phyloP scores from a whole-genome alignment of 352 stramenopile species.

The Globisporangium parvum region DNA sequence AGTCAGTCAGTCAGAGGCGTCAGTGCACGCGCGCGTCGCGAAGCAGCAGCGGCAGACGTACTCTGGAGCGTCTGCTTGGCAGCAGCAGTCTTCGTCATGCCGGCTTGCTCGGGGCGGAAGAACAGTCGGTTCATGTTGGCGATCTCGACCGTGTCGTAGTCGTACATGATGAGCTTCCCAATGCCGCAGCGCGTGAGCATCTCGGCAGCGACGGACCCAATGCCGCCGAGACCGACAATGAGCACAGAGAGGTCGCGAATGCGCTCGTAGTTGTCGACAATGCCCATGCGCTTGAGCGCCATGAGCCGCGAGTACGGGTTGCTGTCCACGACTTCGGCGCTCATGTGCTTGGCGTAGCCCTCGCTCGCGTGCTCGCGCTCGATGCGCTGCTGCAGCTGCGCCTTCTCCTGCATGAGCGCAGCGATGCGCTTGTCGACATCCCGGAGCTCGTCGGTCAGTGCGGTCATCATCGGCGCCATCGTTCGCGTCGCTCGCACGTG shows the following conservation, averaged over 20 bases:
- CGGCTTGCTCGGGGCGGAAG: slow-evolving; percentile 82
- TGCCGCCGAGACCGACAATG: slow-evolving; percentile 80
- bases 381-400: slow-evolving; percentile 40
- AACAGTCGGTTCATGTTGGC: slow-evolving; percentile 92
- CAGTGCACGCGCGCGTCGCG: too few species aligned
- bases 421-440: slow-evolving; percentile 68
- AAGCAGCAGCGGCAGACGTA: too few species aligned
- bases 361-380: slow-evolving; percentile 30
- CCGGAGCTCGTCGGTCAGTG: slow-evolving; percentile 40
- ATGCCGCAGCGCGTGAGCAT: slow-evolving; percentile 89
- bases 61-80: slow-evolving; percentile 83
- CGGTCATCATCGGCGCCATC: slow-evolving; percentile 14
- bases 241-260: slow-evolving; percentile 80
- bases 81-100: slow-evolving; percentile 83
- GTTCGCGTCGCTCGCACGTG: background rate
- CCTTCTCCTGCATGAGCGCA: slow-evolving; percentile 71
- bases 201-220: slow-evolving; percentile 83
- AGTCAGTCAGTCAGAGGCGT: background rate
- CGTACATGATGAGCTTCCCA: slow-evolving; percentile 82
- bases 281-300: slow-evolving; percentile 88
- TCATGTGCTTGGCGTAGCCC: slow-evolving; percentile 47
- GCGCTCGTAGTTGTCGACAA: slow-evolving; percentile 86
- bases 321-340: slow-evolving; percentile 73
- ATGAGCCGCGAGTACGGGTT: slow-evolving; percentile 89
- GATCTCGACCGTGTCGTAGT: slow-evolving; percentile 89